Percentiles rank a stretch among this genome's conserved stretches.
phyloP scores from a whole-genome alignment of 2,329 filamentous ascomycete species.

The Trichoderma citrinoviride region DNA sequence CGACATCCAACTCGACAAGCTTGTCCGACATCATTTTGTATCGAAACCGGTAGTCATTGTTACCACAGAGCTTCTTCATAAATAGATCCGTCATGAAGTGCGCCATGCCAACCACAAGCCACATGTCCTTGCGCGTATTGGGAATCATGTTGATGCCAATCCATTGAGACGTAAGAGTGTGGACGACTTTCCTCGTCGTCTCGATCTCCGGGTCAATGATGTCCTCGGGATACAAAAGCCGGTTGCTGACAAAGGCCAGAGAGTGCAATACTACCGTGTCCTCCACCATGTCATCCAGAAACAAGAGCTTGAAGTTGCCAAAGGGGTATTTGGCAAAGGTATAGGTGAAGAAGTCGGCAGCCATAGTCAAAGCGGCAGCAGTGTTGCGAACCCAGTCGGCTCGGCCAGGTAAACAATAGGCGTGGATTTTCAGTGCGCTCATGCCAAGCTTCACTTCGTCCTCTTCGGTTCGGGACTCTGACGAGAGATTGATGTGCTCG shows the following conservation, averaged over 20 bases:
- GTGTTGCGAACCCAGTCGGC: slow-evolving; percentile 82
- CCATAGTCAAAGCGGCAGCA: slow-evolving; percentile 77
- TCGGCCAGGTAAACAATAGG: slow-evolving; percentile 84
- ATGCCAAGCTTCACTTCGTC: slow-evolving; percentile 88
- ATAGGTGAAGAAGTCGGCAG: slow-evolving; percentile 87
- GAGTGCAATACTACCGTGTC: slow-evolving; percentile 78
- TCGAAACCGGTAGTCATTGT: slow-evolving; percentile 90
- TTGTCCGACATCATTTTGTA: slow-evolving; percentile 82
- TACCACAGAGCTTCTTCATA: slow-evolving; percentile 85
- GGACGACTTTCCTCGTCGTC: slow-evolving; percentile 75
- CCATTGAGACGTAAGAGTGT: slow-evolving; percentile 88
- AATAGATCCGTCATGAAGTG: slow-evolving; percentile 96
- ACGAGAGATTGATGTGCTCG: slow-evolving; percentile 81
- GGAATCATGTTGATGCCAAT: slow-evolving; percentile 90
- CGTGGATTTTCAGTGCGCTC: slow-evolving; percentile 84
- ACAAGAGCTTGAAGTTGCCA: slow-evolving; percentile 86
- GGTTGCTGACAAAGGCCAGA: slow-evolving; percentile 81
- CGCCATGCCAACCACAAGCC: slow-evolving; percentile 85
- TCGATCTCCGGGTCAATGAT: slow-evolving; percentile 83
- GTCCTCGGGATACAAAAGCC: slow-evolving; percentile 78
- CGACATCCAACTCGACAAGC: slow-evolving; percentile 76
- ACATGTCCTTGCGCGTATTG: slow-evolving; percentile 74
- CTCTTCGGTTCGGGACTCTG: slow-evolving; percentile 83
- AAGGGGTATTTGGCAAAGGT: slow-evolving; percentile 90
- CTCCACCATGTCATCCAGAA: slow-evolving; percentile 81